A percentile compares a stretch with the other conserved stretches of the same genome.
Evolutionary conservation across 2,329 filamentous ascomycete species (phyloP).

Genomic region (Phialocephala sp.): DNA sequence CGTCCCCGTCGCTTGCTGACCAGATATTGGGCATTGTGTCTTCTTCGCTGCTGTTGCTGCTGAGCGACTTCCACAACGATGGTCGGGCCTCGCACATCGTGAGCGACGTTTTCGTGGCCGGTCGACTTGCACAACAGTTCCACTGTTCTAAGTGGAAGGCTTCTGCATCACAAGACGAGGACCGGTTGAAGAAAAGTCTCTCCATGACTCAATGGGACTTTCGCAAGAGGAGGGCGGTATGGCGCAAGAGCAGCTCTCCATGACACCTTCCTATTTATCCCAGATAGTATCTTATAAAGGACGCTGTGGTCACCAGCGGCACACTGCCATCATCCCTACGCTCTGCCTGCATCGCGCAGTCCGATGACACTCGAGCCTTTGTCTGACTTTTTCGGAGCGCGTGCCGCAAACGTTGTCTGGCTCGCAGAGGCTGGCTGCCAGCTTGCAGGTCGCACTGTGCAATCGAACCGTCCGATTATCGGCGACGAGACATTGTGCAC

Average conservation of each 20-base stretch:
- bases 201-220: conserved; percentile 11
- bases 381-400: not conserved
- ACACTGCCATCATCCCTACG: conserved; percentile 6
- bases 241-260: conserved; percentile 21
- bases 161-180: conserved; percentile 8
- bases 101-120: not conserved
- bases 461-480: conserved; percentile 7
- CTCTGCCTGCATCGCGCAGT: conserved; percentile 4
- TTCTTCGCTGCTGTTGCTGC: conserved; percentile 6
- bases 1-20: conserved; percentile 20
- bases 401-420: not conserved
- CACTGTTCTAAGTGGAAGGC: conserved; percentile 24
- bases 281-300: no score
- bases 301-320: not conserved
- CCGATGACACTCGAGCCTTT: not conserved
- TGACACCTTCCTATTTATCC: conserved; percentile 29
- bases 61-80: not conserved
- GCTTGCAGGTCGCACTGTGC: conserved; percentile 3
- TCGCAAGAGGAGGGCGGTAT: conserved; percentile 18
- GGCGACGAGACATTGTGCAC: conserved; percentile 9
- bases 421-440: not conserved
- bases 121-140: conserved; percentile 30
- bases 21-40: conserved; percentile 12
- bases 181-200: conserved; percentile 2
- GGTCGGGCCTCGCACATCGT: conserved; percentile 24